A percentile compares a stretch with the other conserved stretches of the same genome.
These are phyloP conservation scores for Stylosanthes scabra DNA, from an alignment of 331 rosid species.

Conservation along the genomic window DNA sequence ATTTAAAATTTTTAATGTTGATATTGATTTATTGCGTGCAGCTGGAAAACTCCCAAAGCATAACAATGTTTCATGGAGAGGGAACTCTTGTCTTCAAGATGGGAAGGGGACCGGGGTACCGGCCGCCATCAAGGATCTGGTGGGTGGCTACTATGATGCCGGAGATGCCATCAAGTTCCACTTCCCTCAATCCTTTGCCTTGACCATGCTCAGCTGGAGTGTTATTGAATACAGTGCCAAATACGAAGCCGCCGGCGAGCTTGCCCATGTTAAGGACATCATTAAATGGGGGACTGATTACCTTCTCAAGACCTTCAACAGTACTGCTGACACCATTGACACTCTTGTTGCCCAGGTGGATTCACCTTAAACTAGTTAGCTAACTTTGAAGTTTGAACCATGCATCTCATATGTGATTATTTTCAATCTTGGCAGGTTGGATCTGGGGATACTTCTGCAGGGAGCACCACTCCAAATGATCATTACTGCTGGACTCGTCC, in stretches of 20 bases:
- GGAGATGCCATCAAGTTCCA: slow-evolving; percentile 99
- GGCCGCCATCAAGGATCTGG: slow-evolving; percentile 64
- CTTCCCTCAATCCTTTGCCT: slow-evolving; percentile 80
- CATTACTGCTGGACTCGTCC: slow-evolving; percentile 99
- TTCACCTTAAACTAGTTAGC: background rate
- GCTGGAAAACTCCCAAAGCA: slow-evolving; percentile 96
- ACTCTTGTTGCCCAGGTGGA: slow-evolving; percentile 69
- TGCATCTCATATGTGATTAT: background rate
- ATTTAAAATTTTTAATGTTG: too few relatives aligned
- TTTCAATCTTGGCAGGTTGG: slow-evolving; percentile 71
- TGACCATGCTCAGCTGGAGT: slow-evolving; percentile 98
- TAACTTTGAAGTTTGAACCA: background rate
- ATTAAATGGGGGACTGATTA: slow-evolving; percentile 97
- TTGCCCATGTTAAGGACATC: slow-evolving; percentile 78
- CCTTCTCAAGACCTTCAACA: slow-evolving; percentile 89
- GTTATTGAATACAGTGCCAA: slow-evolving; percentile 95
- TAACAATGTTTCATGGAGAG: slow-evolving; percentile 98
- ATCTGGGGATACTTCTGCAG: slow-evolving; percentile 77
- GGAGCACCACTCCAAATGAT: slow-evolving; percentile 78
- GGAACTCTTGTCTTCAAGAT: slow-evolving; percentile 74
- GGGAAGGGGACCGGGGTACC: slow-evolving; percentile 52
- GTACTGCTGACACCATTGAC: slow-evolving; percentile 73
- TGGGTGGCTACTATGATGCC: slow-evolving; percentile 94
- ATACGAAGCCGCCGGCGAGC: slow-evolving; percentile 97
- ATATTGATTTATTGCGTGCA: slow-evolving; percentile 34